These are phyloP conservation scores for Hericium alpestre DNA, from an alignment of 768 basidiomycete genomes.

Conservation along the genomic window DNA sequence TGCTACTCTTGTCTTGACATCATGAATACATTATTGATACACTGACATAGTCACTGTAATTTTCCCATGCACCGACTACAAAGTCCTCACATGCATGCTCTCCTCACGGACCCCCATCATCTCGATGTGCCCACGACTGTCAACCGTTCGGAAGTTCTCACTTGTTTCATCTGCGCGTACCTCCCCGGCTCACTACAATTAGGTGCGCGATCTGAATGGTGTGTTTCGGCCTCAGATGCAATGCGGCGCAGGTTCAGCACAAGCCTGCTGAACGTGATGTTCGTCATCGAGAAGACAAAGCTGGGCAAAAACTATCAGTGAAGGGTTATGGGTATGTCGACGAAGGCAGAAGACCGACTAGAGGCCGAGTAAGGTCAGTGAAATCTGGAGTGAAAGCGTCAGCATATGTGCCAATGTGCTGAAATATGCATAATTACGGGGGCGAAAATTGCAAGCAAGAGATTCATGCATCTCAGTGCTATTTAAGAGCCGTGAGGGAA, in stretches of 20 bases:
- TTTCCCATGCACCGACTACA: too few relatives aligned
- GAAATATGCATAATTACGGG: not conserved
- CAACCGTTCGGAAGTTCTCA: not conserved
- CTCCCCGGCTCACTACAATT: too few relatives aligned
- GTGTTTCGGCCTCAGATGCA: not conserved
- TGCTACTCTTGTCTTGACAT: too few relatives aligned
- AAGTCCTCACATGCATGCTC: too few relatives aligned
- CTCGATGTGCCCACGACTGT: not conserved
- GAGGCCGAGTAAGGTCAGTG: not conserved
- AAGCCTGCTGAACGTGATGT: constrained; percentile 1
- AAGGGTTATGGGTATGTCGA: not conserved
- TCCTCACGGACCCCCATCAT: not conserved
- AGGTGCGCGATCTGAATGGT: not conserved
- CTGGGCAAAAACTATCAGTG: not conserved
- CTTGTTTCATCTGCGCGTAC: too few relatives aligned
- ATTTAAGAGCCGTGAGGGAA: too few relatives aligned
- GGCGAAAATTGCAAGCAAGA: not conserved
- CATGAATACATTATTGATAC: too few relatives aligned
- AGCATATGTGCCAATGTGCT: not conserved
- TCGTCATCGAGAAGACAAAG: not conserved
- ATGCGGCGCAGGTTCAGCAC: constrained; percentile 1
- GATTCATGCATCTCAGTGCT: not conserved
- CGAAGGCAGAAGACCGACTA: not conserved
- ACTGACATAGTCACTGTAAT: too few relatives aligned
- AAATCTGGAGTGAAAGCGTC: not conserved